Conservation (phyloP, 805 yeast genomes). For the Saccharomycopsis vini region DNA sequence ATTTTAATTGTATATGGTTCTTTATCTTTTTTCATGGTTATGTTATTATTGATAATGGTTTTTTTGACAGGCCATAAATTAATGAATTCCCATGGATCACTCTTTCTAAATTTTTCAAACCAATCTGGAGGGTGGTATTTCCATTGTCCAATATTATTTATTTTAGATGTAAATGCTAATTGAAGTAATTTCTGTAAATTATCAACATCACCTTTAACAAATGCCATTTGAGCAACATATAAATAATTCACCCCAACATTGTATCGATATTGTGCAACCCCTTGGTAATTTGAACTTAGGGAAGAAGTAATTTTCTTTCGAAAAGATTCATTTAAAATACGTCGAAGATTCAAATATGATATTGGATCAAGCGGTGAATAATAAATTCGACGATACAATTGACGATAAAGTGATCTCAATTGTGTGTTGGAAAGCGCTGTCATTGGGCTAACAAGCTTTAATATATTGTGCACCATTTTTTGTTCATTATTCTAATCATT, state of each 20-base stretch:
- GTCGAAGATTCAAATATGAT: too few relatives aligned
- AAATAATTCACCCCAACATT: conserved; percentile 4
- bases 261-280: conserved; percentile 5
- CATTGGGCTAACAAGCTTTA: too few relatives aligned
- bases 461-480: too few relatives aligned
- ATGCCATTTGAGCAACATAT: not conserved
- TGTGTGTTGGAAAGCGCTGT: too few relatives aligned
- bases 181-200: not conserved
- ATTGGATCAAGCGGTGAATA: too few relatives aligned
- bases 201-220: conserved; percentile 2
- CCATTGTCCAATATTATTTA: not conserved
- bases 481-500: too few relatives aligned
- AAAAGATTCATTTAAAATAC: too few relatives aligned
- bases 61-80: conserved; percentile 10
- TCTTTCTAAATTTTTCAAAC: conserved; percentile 2
- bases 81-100: not conserved
- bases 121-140: conserved; percentile 1
- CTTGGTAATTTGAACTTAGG: too few relatives aligned
- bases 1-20: not conserved
- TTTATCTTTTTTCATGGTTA: not conserved
- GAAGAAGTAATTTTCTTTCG: too few relatives aligned
- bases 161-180: conserved; percentile 1
- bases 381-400: too few relatives aligned
- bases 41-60: not conserved
- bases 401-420: too few relatives aligned